These are phyloP conservation scores for Penicillium crystallinum DNA, from an alignment of 495 filamentous ascomycete genomes.

Conservation along the genomic window DNA sequence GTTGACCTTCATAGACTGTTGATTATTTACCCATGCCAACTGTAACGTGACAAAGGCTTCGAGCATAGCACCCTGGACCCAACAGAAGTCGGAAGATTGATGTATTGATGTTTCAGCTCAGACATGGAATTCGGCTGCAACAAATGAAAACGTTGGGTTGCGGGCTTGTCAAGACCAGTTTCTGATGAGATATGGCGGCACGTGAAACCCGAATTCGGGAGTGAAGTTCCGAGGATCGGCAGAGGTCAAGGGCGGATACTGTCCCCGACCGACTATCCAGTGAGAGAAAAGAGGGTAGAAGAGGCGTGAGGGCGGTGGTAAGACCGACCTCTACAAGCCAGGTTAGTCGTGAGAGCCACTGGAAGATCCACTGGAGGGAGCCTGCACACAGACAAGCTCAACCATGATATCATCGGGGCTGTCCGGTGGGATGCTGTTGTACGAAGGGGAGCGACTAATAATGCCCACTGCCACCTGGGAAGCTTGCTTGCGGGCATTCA, in stretches of 20 bases:
- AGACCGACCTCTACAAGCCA: not conserved
- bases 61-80: not conserved
- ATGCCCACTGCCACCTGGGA: conserved; percentile 40
- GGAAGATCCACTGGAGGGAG: conserved; percentile 21
- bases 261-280: not conserved
- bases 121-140: not conserved
- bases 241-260: not conserved
- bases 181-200: not conserved
- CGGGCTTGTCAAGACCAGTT: not conserved
- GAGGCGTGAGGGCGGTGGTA: not conserved
- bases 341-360: conserved; percentile 13
- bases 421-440: conserved; percentile 20
- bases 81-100: not conserved
- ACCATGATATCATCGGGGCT: conserved; percentile 32
- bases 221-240: not conserved
- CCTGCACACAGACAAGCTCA: conserved; percentile 38
- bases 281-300: not conserved
- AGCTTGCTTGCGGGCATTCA: conserved; percentile 33
- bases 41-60: not conserved
- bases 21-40: not conserved
- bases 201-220: not conserved
- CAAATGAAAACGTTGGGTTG: not conserved
- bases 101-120: not conserved
- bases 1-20: not conserved
- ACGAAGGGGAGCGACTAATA: conserved; percentile 34